Evolutionary conservation across 2,329 filamentous ascomycete species (phyloP).

Genomic region (Phyllosticta citribraziliensis): DNA sequence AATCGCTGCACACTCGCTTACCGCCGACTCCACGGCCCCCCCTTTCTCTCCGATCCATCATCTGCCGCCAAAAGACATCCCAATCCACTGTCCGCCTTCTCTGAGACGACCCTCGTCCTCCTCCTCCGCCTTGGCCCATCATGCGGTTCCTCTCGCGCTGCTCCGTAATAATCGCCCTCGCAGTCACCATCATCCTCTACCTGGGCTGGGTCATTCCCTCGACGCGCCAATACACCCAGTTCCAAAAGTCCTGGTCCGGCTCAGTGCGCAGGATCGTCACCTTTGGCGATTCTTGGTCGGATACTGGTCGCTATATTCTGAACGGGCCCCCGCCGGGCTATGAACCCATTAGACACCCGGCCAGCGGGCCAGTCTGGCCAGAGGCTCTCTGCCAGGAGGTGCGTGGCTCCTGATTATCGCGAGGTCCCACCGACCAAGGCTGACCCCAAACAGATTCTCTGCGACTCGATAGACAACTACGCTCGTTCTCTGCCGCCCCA

Average conservation of each 20-base stretch:
- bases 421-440: conserved; percentile 1
- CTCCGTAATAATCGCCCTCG: conserved; percentile 19
- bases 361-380: conserved; percentile 27
- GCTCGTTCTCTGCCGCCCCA: conserved; percentile 10
- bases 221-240: conserved; percentile 18
- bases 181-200: conserved; percentile 22
- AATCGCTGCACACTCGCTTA: conserved; percentile 6
- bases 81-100: not conserved
- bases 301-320: conserved; percentile 26
- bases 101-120: not conserved
- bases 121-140: conserved; percentile 1
- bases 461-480: conserved; percentile 11
- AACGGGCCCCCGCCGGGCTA: conserved; percentile 20
- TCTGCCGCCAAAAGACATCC: conserved; percentile 3
- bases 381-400: conserved; percentile 29
- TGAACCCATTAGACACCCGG: conserved; percentile 18
- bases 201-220: conserved; percentile 22
- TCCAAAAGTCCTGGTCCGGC: conserved; percentile 15
- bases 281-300: conserved; percentile 31
- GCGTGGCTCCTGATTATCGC: not conserved
- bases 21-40: not conserved
- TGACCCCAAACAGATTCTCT: conserved; percentile 15
- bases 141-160: conserved; percentile 26
- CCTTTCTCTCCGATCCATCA: conserved; percentile 2
- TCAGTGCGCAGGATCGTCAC: conserved; percentile 24